These are phyloP conservation scores for Suhomyces sp. DNA, from an alignment of 805 yeast genomes.

Conservation along the genomic window DNA sequence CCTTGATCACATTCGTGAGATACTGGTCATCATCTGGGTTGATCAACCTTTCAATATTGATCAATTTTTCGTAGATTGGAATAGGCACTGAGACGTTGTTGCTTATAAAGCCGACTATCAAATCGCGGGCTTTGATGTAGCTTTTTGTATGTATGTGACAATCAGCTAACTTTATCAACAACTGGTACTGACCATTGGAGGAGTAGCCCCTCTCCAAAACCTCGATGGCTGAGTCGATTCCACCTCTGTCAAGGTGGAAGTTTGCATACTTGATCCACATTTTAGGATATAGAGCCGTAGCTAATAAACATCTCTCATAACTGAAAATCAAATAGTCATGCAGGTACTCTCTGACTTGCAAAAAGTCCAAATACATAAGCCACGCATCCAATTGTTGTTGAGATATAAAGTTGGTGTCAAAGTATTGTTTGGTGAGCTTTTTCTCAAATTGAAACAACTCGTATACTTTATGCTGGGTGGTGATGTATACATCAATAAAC, in stretches of 20 bases:
- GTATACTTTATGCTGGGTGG: conserved; percentile 52
- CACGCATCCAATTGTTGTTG: conserved; percentile 55
- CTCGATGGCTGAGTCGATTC: conserved; percentile 35
- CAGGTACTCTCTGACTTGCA: conserved; percentile 40
- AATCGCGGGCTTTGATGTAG: conserved; percentile 34
- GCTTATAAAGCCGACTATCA: conserved; percentile 26
- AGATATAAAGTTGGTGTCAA: conserved; percentile 29
- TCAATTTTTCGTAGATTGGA: conserved; percentile 39
- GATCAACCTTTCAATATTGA: conserved; percentile 40
- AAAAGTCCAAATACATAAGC: conserved; percentile 53
- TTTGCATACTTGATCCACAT: conserved; percentile 53
- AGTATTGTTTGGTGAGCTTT: conserved; percentile 31
- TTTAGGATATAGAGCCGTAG: conserved; percentile 42
- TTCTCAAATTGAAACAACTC: conserved; percentile 52
- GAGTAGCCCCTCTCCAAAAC: conserved; percentile 37
- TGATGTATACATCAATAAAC: conserved; percentile 51
- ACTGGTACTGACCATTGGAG: conserved; percentile 20
- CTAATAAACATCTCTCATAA: conserved; percentile 49
- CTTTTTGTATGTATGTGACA: conserved; percentile 40
- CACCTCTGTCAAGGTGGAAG: conserved; percentile 30
- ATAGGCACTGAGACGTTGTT: conserved; percentile 25
- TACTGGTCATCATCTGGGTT: conserved; percentile 23
- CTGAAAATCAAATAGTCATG: conserved; percentile 24
- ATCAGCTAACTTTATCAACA: conserved; percentile 44
- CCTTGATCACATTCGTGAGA: conserved; percentile 24